Base-by-base conservation (phyloP, 768 basidiomycete species). In the Pleurotus ostreatus region DNA sequence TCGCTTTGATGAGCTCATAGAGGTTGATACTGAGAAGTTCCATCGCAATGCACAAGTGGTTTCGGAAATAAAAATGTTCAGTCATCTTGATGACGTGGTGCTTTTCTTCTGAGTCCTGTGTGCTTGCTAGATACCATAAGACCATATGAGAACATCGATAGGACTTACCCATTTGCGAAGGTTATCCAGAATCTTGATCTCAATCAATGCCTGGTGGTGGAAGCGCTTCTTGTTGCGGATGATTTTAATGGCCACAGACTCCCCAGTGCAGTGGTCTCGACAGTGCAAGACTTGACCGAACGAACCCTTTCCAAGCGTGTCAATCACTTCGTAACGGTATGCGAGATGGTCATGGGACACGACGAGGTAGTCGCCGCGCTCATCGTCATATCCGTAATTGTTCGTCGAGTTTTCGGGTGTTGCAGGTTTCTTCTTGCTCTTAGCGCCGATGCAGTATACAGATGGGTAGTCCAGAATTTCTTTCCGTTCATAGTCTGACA, bases 181-280 rank as follows among this genome's bases (percentile, higher is more conserved):
- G 68, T 92, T 98, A 63, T 98, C 94, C 60, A 99, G 75, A 57
- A 99, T 98, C 74, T 98, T 98, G 73, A 98, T 96, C 74, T 98
- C 97, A n/a, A 98, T 95, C 44, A 98, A 70, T 0, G 96, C 97
- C 70, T 98, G 97, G 64, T 96, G 92, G 69, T 98, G 95, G 77
- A 98, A 98, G 47, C 97, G 82, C 72, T 98, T 98, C 79, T 98
- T 98, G 77, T 98, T 98, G 40, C 97, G 86, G 63, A 99, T 98
- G 60, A 99, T 98, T 79, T 99, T 99, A 75, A 99, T 86, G 15
- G 97, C 97, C 8, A 98, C 92, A n/a, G 93, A 94, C 64, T 91
- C 83, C 8, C 97, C 97, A 11, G 94, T 94, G 65, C 84, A 86
- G 67, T 98, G 92, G 71, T 98, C 97, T 41, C 96, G 86, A 70